Evolutionary conservation across 768 basidiomycete species (phyloP), one percentile per base, ranked within the genome.

Genomic region (Rhodocollybia butyracea): DNA sequence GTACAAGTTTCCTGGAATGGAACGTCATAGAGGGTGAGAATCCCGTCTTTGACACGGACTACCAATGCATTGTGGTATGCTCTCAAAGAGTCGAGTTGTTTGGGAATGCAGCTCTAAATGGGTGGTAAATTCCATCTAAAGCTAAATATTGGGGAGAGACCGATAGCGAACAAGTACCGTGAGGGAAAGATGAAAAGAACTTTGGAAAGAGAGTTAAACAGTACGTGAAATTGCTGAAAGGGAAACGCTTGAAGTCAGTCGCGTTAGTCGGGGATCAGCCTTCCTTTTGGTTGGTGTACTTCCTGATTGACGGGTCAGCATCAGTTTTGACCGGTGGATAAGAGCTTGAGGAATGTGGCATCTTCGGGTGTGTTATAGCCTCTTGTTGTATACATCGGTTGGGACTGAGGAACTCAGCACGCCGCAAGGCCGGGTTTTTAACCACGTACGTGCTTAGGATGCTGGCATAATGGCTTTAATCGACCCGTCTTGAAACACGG

Each of bases 51-150:
- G 59, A 59, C 60, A 59, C 78, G 71, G 77, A 80, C n/a, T 78
- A 71, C 77, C 77, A 74, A 73, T 75, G 79, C 72, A 77, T 73
- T 84, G 80, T 84, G 83, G 82, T 82, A 76, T 74, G 74, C 82
- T 81, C 79, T 86, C 83, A 70, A 85, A 76, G 84, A 86, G 85
- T 87, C 83, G 84, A 81, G 85, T 86, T 85, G 84, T 84, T 86
- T 86, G 83, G 83, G 83, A 86, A 84, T 86, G 84, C 85, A 85
- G 85, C 85, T 82, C 85, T 78, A 86, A 85, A 79, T 73, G 84
- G 84, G 83, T 83, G 85, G 84, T 86, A 83, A 85, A 85, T 79
- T 85, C 84, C 84, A 83, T 87, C 85, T 86, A 87, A 86, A 82
- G 84, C 84, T 86, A 86, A 85, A 86, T 85, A 86, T 75, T 75